These are phyloP conservation scores for Naganishia vaughanmartiniae DNA, from an alignment of 768 basidiomycete species.

Conservation along the genomic window DNA sequence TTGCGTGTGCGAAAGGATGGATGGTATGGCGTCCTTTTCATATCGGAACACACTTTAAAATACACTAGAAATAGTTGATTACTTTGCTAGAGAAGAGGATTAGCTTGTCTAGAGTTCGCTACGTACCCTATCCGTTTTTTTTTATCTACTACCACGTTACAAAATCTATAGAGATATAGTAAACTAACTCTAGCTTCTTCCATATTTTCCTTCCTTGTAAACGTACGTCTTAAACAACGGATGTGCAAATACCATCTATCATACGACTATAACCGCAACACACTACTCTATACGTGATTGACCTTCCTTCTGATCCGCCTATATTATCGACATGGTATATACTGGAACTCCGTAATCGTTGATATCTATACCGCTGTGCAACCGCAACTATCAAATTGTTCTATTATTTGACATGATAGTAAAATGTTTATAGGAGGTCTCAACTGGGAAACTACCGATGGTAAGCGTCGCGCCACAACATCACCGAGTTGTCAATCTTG, in stretches of 20 bases:
- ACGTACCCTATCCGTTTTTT: constrained; percentile 22
- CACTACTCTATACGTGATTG: background rate
- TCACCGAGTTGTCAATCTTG: constrained; percentile 24
- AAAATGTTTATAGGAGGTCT: constrained; percentile 99
- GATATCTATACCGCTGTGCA: constrained; percentile 3
- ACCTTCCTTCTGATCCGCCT: background rate
- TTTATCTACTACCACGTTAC: constrained; percentile 31
- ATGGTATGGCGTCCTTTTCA: constrained; percentile 3
- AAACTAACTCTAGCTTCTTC: constrained; percentile 31
- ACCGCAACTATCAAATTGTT: constrained; percentile 4
- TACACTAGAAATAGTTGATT: background rate
- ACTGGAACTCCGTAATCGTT: background rate
- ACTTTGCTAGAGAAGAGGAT: constrained; percentile 11
- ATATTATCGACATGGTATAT: background rate
- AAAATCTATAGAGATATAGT: constrained; percentile 33
- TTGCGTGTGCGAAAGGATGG: background rate
- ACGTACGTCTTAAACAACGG: constrained; percentile 56
- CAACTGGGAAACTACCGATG: constrained; percentile 99
- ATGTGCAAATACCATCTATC: constrained; percentile 57
- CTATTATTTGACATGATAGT: constrained; percentile 55
- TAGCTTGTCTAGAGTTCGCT: constrained; percentile 20
- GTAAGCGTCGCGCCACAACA: constrained; percentile 57
- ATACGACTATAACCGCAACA: constrained; percentile 5
- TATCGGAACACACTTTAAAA: background rate
- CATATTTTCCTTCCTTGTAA: constrained; percentile 55